Evolutionary conservation across 805 yeast species (phyloP).

Genomic region (Torulaspora delbrueckii): DNA sequence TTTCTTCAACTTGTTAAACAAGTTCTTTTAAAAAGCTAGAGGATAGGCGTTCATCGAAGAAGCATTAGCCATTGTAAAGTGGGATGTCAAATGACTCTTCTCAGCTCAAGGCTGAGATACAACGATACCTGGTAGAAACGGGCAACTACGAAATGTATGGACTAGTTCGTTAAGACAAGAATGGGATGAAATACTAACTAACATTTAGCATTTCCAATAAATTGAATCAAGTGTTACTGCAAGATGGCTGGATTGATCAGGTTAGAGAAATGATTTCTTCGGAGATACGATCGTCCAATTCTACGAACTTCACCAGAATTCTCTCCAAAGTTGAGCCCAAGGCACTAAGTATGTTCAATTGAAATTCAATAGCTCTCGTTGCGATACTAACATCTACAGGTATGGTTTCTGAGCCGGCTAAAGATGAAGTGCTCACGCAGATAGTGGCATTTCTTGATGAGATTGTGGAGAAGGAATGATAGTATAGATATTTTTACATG

Average conservation of each 20-base stretch:
- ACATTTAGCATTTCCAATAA: slow-evolving; percentile 49
- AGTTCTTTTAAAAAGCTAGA: not conserved
- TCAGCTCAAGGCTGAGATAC: slow-evolving; percentile 54
- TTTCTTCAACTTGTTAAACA: not conserved
- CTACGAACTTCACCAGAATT: slow-evolving; percentile 50
- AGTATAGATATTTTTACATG: slow-evolving; percentile 1
- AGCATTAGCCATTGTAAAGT: not conserved
- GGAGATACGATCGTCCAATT: slow-evolving; percentile 37
- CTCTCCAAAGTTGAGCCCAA: slow-evolving; percentile 52
- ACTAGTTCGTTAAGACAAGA: not conserved
- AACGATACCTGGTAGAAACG: slow-evolving; percentile 62
- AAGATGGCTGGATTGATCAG: slow-evolving; percentile 83
- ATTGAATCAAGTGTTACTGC: slow-evolving; percentile 58
- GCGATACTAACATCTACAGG: slow-evolving; percentile 21
- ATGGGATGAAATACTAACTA: slow-evolving; percentile 2
- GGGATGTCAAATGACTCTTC: slow-evolving; percentile 6
- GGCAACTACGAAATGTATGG: slow-evolving; percentile 70
- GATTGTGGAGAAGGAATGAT: slow-evolving; percentile 39
- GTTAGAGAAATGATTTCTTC: slow-evolving; percentile 57
- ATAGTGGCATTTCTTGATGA: slow-evolving; percentile 56
- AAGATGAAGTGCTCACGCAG: slow-evolving; percentile 51
- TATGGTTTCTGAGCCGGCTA: slow-evolving; percentile 64
- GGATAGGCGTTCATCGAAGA: not conserved
- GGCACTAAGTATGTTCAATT: slow-evolving; percentile 49
- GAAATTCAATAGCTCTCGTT: not conserved